phyloP scores from a whole-genome alignment of 73 alveolate genomes.

The Symbiodinium pilosum region DNA sequence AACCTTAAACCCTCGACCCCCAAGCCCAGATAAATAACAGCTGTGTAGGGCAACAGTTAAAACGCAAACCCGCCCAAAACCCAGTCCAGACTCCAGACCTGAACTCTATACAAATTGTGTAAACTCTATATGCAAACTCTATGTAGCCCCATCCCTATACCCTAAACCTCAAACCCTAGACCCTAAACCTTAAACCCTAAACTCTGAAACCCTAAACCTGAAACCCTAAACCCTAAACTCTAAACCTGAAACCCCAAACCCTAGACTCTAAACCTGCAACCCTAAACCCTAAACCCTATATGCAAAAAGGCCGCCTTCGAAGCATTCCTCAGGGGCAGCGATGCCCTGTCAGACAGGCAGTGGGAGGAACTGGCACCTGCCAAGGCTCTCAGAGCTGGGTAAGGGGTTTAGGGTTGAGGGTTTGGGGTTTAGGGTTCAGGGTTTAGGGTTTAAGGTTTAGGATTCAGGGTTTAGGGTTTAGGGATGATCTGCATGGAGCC shows the following conservation, averaged over 20 bases:
- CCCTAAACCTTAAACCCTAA: too few relatives aligned
- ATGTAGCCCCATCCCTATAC: too few relatives aligned
- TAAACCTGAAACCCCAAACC: neutral
- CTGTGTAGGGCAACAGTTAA: too few relatives aligned
- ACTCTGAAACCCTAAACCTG: neutral
- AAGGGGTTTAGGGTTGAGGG: neutral
- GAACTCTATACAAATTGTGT: too few relatives aligned
- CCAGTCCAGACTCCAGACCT: too few relatives aligned
- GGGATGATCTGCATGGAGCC: too few relatives aligned
- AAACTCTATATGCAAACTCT: too few relatives aligned
- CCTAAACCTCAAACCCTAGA: too few relatives aligned
- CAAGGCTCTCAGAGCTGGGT: slow-evolving; percentile 8
- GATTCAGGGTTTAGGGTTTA: too few relatives aligned
- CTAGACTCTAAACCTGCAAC: neutral
- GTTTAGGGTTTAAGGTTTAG: neutral
- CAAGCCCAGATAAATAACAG: too few relatives aligned
- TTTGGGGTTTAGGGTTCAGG: neutral
- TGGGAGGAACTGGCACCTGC: slow-evolving; percentile 79
- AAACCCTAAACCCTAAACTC: neutral
- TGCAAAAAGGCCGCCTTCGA: slow-evolving; percentile 93
- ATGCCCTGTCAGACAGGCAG: slow-evolving; percentile 35
- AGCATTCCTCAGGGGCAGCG: slow-evolving; percentile 71
- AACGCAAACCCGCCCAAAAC: too few relatives aligned
- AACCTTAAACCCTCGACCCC: too few relatives aligned
- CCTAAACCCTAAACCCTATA: neutral